A percentile compares a stretch with the other conserved stretches of the same genome.
Evolutionary conservation across 2,329 filamentous ascomycete species (phyloP).

Genomic region (Emergomyces orientalis): DNA sequence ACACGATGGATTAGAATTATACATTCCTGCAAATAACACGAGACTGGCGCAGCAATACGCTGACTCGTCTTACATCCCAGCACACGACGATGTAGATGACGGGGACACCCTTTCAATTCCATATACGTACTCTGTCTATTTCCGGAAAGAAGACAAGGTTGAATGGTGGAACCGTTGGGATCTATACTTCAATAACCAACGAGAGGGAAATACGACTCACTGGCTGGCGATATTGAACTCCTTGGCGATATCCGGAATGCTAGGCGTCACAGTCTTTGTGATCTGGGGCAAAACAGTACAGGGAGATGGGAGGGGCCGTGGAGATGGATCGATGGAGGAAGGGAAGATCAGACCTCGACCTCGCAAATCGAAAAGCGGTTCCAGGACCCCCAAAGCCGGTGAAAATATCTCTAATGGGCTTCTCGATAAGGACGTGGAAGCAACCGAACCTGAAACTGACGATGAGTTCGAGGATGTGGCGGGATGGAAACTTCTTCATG

Average conservation of each 20-base stretch:
- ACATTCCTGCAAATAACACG: constrained; percentile 55
- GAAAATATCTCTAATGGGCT: constrained; percentile 47
- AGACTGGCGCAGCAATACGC: constrained; percentile 46
- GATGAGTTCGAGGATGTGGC: constrained; percentile 73
- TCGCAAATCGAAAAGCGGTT: constrained; percentile 36
- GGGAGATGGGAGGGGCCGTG: constrained; percentile 67
- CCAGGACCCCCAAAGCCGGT: constrained; percentile 36
- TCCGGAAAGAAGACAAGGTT: constrained; percentile 67
- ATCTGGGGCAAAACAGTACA: constrained; percentile 71
- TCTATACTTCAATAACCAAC: constrained; percentile 79
- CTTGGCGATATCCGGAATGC: constrained; percentile 66
- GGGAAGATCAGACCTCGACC: constrained; percentile 49
- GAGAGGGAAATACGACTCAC: constrained; percentile 70
- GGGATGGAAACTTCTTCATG: constrained; percentile 81
- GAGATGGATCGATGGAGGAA: constrained; percentile 56
- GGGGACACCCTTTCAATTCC: constrained; percentile 62
- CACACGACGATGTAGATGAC: constrained; percentile 52
- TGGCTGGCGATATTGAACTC: constrained; percentile 87
- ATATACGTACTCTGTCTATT: constrained; percentile 85
- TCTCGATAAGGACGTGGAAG: constrained; percentile 44
- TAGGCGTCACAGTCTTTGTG: constrained; percentile 71
- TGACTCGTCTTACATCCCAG: constrained; percentile 51
- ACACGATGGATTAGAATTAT: constrained; percentile 56
- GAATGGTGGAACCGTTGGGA: constrained; percentile 85
- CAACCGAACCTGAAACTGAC: constrained; percentile 52